A percentile compares a stretch with the other conserved stretches of the same genome.
Evolutionary conservation across 2,329 filamentous ascomycete genomes (phyloP).

Genomic region (Penicillium sp.): DNA sequence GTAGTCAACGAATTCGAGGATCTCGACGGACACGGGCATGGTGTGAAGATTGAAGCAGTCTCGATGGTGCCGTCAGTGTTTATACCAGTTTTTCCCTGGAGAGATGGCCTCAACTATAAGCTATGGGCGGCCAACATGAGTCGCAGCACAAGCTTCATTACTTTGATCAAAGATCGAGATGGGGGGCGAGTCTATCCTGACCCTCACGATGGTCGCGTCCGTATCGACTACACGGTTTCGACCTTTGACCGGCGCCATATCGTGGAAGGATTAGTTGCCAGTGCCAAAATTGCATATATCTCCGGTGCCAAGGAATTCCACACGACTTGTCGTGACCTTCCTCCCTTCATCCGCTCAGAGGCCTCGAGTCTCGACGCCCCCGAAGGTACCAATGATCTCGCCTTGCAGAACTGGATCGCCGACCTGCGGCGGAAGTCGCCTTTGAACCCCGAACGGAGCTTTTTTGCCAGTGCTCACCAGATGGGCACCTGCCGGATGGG

Average conservation of each 20-base stretch:
- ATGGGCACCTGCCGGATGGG: conserved; percentile 54
- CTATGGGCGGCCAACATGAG: conserved; percentile 65
- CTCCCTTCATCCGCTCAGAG: conserved; percentile 58
- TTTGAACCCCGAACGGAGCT: conserved; percentile 44
- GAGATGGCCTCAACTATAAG: conserved; percentile 68
- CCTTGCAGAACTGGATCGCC: conserved; percentile 56
- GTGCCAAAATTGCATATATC: conserved; percentile 74
- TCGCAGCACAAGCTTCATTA: conserved; percentile 69
- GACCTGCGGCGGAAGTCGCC: conserved; percentile 48
- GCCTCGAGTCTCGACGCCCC: conserved; percentile 25
- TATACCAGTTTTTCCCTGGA: conserved; percentile 64
- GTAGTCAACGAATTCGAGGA: conserved; percentile 77
- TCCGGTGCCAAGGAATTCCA: conserved; percentile 79
- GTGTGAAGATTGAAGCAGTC: conserved; percentile 73
- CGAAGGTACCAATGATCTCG: conserved; percentile 52
- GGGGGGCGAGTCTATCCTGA: conserved; percentile 72
- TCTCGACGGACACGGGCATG: conserved; percentile 75
- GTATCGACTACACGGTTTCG: conserved; percentile 69
- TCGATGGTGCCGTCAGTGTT: conserved; percentile 70
- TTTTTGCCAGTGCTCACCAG: conserved; percentile 50
- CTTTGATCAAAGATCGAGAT: conserved; percentile 72
- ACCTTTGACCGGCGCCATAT: conserved; percentile 69
- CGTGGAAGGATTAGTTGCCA: conserved; percentile 67
- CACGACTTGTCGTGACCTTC: conserved; percentile 59
- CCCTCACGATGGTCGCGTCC: conserved; percentile 60